phyloP scores from a whole-genome alignment of 2,329 filamentous ascomycete species.

The Diaporthe batatas region DNA sequence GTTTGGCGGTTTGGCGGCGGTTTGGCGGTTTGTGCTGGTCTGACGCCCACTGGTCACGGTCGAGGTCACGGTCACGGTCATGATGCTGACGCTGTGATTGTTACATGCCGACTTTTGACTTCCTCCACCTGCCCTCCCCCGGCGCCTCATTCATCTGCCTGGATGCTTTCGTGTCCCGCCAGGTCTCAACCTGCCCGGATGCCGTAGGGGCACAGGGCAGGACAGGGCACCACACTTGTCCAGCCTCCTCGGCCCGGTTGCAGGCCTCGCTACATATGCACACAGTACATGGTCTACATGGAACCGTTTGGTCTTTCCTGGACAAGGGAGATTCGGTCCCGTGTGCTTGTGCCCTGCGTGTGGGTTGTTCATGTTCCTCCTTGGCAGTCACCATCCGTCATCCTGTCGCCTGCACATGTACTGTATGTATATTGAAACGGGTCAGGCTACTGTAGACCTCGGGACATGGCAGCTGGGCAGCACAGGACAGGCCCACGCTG shows the following conservation, averaged over 20 bases:
- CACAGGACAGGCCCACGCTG: slow-evolving; percentile 3
- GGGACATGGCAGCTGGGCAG: slow-evolving; percentile 5
- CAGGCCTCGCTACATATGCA: slow-evolving; percentile 23
- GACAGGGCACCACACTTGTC: slow-evolving; percentile 19
- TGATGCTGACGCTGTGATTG: slow-evolving; percentile 4
- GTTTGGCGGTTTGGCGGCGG: neutral
- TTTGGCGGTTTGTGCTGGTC: neutral
- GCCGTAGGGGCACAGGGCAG: slow-evolving; percentile 31
- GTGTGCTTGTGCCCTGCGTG: slow-evolving; percentile 31
- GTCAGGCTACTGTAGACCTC: slow-evolving; percentile 8
- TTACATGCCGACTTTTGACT: neutral
- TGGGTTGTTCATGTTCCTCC: slow-evolving; percentile 24
- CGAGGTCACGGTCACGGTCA: neutral
- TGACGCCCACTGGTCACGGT: neutral
- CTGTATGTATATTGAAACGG: slow-evolving; percentile 5
- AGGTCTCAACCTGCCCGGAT: slow-evolving; percentile 31
- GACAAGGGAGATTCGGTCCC: slow-evolving; percentile 29
- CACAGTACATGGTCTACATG: slow-evolving; percentile 15
- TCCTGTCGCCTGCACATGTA: slow-evolving; percentile 23
- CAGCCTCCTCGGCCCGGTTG: slow-evolving; percentile 29
- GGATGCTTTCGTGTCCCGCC: slow-evolving; percentile 23
- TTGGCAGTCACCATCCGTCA: slow-evolving; percentile 21
- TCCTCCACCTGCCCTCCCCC: neutral
- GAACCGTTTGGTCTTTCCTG: slow-evolving; percentile 10
- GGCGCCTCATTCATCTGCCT: slow-evolving; percentile 24